phyloP scores from a whole-genome alignment of 2,329 filamentous ascomycete species.

The Zymoseptoria tritici region DNA sequence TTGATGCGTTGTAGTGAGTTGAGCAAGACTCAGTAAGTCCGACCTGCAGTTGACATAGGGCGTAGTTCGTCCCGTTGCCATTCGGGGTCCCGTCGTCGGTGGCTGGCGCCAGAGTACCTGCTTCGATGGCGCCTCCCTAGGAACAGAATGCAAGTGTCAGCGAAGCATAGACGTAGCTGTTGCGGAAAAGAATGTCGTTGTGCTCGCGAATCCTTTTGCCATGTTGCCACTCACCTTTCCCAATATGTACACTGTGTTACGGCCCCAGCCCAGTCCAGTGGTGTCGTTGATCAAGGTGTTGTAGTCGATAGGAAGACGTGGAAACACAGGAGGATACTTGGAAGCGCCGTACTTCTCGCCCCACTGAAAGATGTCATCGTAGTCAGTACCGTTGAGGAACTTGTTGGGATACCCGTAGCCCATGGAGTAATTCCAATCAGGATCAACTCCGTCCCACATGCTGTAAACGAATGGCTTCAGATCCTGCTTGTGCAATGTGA shows the following conservation, averaged over 20 bases:
- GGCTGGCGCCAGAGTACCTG: too few species aligned
- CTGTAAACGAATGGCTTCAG: conserved; percentile 59
- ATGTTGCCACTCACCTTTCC: conserved; percentile 43
- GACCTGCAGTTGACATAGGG: conserved; percentile 60
- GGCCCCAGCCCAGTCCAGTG: conserved; percentile 24
- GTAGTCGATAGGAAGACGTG: conserved; percentile 49
- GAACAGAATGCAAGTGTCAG: too few species aligned
- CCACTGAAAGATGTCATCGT: conserved; percentile 67
- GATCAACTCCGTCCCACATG: conserved; percentile 44
- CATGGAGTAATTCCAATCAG: conserved; percentile 12
- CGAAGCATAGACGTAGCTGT: too few species aligned
- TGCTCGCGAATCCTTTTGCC: too few species aligned
- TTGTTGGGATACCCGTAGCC: conserved; percentile 5
- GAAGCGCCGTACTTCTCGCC: conserved; percentile 40
- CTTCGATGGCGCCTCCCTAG: too few species aligned
- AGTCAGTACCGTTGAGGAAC: conserved; percentile 24
- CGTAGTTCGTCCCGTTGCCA: conserved; percentile 42
- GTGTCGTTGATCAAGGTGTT: conserved; percentile 60
- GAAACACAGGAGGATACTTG: conserved; percentile 34
- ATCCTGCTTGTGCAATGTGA: conserved; percentile 54
- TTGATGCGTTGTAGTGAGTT: conserved; percentile 45
- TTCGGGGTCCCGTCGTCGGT: too few species aligned
- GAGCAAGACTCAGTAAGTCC: conserved; percentile 59
- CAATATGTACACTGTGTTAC: conserved; percentile 59
- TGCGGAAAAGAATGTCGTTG: too few species aligned